Conservation (phyloP, 257 asterid genomes). For the Scutellaria barbata region DNA sequence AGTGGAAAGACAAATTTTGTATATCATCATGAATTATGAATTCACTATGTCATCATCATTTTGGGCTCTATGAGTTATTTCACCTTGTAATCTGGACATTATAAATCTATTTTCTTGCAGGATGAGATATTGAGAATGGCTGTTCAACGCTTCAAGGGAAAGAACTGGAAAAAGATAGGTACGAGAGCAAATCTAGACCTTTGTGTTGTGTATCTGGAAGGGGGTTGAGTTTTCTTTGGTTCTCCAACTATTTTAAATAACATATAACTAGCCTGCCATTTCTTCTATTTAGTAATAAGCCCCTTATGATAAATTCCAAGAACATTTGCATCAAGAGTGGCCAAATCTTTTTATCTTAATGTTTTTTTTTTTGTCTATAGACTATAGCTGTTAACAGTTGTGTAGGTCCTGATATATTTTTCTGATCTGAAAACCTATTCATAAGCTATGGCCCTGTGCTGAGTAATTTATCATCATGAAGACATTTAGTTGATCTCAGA, state of each 20-base stretch:
- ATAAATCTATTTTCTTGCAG: conserved; percentile 48
- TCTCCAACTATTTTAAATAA: conserved; percentile 21
- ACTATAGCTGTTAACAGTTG: background rate
- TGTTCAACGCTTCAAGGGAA: conserved; percentile 89
- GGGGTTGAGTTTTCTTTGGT: conserved; percentile 20
- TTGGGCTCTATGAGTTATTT: background rate
- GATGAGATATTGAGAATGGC: conserved; percentile 84
- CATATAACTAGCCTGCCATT: conserved; percentile 24
- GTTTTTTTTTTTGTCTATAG: background rate
- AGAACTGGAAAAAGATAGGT: conserved; percentile 98
- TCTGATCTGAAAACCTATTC: conserved; percentile 1
- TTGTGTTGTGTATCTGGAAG: conserved; percentile 31
- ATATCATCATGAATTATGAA: too few relatives aligned
- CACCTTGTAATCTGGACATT: conserved; percentile 17
- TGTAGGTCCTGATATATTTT: background rate
- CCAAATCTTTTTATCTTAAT: conserved; percentile 2
- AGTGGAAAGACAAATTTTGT: background rate
- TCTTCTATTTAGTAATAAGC: conserved; percentile 31
- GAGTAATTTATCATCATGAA: conserved; percentile 4
- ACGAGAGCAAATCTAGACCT: conserved; percentile 41
- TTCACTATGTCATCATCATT: conserved; percentile 5
- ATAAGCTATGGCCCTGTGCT: background rate
- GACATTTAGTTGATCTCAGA: conserved; percentile 6
- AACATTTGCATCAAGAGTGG: conserved; percentile 4
- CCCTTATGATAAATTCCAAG: conserved; percentile 19